These are phyloP conservation scores for Pseudophaeomoniella oleicola DNA, from an alignment of 2,329 filamentous ascomycete genomes.

Conservation along the genomic window DNA sequence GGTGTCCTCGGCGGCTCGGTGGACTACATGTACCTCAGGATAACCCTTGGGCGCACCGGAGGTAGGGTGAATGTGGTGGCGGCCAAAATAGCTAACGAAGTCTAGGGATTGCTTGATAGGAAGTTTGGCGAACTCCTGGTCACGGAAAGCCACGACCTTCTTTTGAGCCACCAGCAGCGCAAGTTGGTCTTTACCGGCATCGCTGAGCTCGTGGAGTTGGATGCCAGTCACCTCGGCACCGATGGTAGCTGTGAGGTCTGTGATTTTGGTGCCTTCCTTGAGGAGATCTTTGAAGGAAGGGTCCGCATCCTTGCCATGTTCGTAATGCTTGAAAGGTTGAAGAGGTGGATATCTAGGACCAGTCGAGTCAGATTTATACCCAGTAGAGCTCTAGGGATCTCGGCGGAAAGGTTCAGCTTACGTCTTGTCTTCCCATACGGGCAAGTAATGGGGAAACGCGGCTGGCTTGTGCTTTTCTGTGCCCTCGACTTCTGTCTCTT, in stretches of 20 bases:
- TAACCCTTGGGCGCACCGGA: constrained; percentile 59
- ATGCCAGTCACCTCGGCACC: constrained; percentile 20
- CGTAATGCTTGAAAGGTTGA: constrained; percentile 55
- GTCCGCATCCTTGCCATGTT: constrained; percentile 65
- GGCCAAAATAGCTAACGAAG: constrained; percentile 60
- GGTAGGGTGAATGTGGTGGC: constrained; percentile 69
- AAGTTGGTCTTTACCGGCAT: constrained; percentile 18
- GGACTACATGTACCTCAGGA: constrained; percentile 65
- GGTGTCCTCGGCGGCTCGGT: constrained; percentile 53
- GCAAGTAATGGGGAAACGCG: constrained; percentile 59
- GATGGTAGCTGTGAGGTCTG: constrained; percentile 17
- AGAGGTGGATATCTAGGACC: constrained; percentile 43
- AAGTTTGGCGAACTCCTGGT: constrained; percentile 22
- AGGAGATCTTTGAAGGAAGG: constrained; percentile 54
- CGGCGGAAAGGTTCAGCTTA: neutral
- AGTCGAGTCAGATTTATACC: neutral
- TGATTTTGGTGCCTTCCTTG: constrained; percentile 17
- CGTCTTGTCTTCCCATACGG: constrained; percentile 47
- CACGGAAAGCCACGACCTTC: constrained; percentile 17
- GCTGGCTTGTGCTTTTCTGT: constrained; percentile 38
- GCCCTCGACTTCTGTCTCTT: constrained; percentile 39
- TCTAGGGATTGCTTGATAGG: constrained; percentile 14
- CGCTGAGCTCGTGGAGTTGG: constrained; percentile 15
- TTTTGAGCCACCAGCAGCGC: constrained; percentile 20
- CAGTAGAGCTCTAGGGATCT: neutral